Conservation (phyloP, 106 monocot species). For the Apostasia shenzhenica region DNA sequence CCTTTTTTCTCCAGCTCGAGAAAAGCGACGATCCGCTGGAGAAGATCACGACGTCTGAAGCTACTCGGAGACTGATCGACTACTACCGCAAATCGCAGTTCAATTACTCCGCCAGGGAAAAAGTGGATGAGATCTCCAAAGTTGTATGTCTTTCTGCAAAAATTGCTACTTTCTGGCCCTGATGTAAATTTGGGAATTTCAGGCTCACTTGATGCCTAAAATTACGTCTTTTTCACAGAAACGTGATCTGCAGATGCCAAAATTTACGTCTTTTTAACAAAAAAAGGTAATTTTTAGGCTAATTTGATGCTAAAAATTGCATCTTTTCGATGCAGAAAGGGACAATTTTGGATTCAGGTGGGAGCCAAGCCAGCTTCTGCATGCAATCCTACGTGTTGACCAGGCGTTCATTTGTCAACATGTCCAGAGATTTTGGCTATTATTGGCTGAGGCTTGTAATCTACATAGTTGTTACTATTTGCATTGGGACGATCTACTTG, state of each 20-base stretch:
- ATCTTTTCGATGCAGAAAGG: slow-evolving; percentile 61
- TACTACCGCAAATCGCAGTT: slow-evolving; percentile 51
- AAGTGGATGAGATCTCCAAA: slow-evolving; percentile 72
- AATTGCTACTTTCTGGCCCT: not conserved
- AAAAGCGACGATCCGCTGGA: slow-evolving; percentile 83
- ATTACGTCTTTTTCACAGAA: not conserved
- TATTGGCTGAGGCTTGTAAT: slow-evolving; percentile 77
- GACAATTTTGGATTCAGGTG: slow-evolving; percentile 69
- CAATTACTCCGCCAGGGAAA: slow-evolving; percentile 30
- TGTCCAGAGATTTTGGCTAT: slow-evolving; percentile 76
- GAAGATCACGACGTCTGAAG: slow-evolving; percentile 72
- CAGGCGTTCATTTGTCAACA: slow-evolving; percentile 61
- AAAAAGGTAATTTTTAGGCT: not conserved
- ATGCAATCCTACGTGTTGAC: slow-evolving; percentile 69
- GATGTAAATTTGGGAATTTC: not conserved
- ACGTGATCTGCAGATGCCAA: not conserved
- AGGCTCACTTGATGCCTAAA: not conserved
- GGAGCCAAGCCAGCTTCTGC: slow-evolving; percentile 77
- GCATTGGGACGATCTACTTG: slow-evolving; percentile 64
- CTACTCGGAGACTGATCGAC: slow-evolving; percentile 45
- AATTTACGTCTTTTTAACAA: not conserved
- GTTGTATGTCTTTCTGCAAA: slow-evolving; percentile 30
- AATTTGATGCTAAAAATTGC: not conserved
- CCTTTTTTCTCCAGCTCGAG: slow-evolving; percentile 39
- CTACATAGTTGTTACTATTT: slow-evolving; percentile 61